Conservation (phyloP, 805 yeast species). For the Saccharomyces jurei region DNA sequence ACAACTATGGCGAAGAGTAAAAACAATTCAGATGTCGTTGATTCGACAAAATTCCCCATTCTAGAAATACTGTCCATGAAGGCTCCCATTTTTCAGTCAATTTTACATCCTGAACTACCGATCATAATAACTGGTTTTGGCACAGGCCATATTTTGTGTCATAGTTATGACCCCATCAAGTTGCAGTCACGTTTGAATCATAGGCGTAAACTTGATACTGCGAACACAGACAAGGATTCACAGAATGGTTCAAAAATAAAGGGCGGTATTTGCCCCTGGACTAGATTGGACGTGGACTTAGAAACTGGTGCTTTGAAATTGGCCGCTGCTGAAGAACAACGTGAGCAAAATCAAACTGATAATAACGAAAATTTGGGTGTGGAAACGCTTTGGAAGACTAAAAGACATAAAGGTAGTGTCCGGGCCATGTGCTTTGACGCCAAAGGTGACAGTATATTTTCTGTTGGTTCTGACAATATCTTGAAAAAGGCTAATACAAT, state of each 20-base stretch:
- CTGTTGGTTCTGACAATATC: constrained; percentile 74
- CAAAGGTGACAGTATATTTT: constrained; percentile 43
- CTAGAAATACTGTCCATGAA: constrained; percentile 39
- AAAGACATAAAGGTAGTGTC: constrained; percentile 84
- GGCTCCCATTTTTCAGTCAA: constrained; percentile 59
- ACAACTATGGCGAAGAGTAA: constrained; percentile 5
- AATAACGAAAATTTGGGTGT: constrained; percentile 17
- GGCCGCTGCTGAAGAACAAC: constrained; percentile 1
- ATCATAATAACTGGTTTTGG: constrained; percentile 67
- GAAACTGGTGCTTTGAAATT: constrained; percentile 13
- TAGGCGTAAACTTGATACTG: neutral
- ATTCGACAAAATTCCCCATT: constrained; percentile 19
- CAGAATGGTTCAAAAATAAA: constrained; percentile 7
- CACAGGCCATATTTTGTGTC: constrained; percentile 64
- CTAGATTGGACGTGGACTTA: neutral
- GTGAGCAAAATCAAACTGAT: constrained; percentile 1
- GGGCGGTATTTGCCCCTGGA: neutral
- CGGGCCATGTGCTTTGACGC: constrained; percentile 58
- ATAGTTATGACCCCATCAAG: constrained; percentile 45
- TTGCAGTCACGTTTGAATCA: constrained; percentile 30
- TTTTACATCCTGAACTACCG: constrained; percentile 70
- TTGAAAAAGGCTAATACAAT: constrained; percentile 64
- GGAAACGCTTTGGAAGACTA: constrained; percentile 65
- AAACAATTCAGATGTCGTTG: constrained; percentile 4
- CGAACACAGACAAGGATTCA: neutral